Percentiles rank a stretch among this genome's conserved stretches.
These are phyloP conservation scores for Salix suchowensis DNA, from an alignment of 345 rosid genomes.

Conservation along the genomic window DNA sequence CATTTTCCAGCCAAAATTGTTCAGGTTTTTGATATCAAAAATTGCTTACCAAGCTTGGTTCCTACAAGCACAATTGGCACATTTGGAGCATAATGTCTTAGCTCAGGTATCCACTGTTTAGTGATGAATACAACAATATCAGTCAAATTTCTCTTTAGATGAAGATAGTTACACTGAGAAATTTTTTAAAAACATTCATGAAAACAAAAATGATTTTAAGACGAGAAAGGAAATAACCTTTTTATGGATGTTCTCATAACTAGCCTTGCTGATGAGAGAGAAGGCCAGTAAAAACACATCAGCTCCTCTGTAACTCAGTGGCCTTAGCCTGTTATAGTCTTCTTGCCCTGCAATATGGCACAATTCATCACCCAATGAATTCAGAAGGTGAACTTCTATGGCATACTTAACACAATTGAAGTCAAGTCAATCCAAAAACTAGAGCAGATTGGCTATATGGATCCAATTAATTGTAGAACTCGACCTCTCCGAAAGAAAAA, in stretches of 20 bases:
- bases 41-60: conserved; percentile 60
- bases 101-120: conserved; percentile 77
- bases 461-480: too few relatives aligned
- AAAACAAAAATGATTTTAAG: too few relatives aligned
- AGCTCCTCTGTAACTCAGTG: conserved; percentile 83
- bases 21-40: not conserved
- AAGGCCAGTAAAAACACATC: conserved; percentile 79
- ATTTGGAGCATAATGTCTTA: conserved; percentile 66
- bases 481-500: too few relatives aligned
- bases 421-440: too few relatives aligned
- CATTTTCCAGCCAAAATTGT: too few relatives aligned
- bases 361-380: not conserved
- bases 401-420: too few relatives aligned
- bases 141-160: not conserved
- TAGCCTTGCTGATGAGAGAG: conserved; percentile 73
- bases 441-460: too few relatives aligned
- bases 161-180: not conserved
- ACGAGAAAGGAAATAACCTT: conserved; percentile 36
- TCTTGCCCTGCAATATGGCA: conserved; percentile 53
- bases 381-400: too few relatives aligned
- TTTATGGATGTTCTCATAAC: conserved; percentile 70
- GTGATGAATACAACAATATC: not conserved
- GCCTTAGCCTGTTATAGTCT: conserved; percentile 78
- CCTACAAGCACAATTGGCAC: conserved; percentile 78
- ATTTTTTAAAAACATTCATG: not conserved